Evolutionary conservation across 2,329 filamentous ascomycete species (phyloP), one percentile per base, ranked within the genome.

Genomic region (Monilinia fructicola): DNA sequence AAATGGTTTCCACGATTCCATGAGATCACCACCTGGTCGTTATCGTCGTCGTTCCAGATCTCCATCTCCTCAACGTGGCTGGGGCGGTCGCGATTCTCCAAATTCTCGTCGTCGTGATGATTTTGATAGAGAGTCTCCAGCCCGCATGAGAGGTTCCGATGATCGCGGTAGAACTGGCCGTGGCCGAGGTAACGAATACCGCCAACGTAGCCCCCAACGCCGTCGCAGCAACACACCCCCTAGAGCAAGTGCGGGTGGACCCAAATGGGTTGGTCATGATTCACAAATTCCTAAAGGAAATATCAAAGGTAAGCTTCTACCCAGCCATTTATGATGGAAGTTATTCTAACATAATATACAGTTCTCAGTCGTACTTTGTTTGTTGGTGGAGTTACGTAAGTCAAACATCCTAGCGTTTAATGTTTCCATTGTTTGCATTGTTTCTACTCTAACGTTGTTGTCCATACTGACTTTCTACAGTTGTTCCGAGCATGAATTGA

Each of bases 341-440:
- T 50, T n/a, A 66, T 66, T 67, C 74, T 72, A 71, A 75, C 69
- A 59, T 53, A 54, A 44, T 26, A 40, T 68, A 67, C 73, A 83
- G 95, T 99, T 38, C 83, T 96, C 67, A 98, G 94, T 79, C 88
- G 95, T 74, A 99, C 95, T 18, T 85, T 99, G 16, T 99, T 99
- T 77, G 93, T 99, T 74, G 95, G 95, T 71, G 95, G 95, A 76
- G 95, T 97, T 70, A 96, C 89, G 84, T 91, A 84, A 86, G 89
- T 86, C 44, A 60, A 38, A 7, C 40, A 16, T 44, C 16, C 38
- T 26, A 35, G 23, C 26, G 5, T 55, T 44, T 54, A 48, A 9
- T 14, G 11, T 50, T 65, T 44, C 54, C 54, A 38, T 54, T 66
- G 58, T 56, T 60, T 54, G 48, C 65, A 66, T 58, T 67, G 31